phyloP scores from a whole-genome alignment of 306 rosid species.

The Sesbania bispinosa region DNA sequence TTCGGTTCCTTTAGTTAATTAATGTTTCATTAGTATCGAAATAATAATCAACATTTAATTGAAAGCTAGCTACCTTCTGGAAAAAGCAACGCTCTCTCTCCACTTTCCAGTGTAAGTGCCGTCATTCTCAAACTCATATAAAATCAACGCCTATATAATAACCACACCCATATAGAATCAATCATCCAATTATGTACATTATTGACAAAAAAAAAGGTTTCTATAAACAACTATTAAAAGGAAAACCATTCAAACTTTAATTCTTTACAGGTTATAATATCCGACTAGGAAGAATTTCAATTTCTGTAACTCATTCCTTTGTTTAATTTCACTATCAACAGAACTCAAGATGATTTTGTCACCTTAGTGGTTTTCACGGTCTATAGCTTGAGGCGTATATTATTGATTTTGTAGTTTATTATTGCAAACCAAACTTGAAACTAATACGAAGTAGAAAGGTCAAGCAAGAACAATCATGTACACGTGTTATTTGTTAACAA shows the following conservation, averaged over 20 bases:
- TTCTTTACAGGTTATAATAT: not conserved
- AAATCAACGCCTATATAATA: no score
- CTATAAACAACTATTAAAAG: constrained; percentile 3
- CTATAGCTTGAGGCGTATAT: not conserved
- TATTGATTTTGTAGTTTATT: not conserved
- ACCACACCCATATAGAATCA: constrained; percentile 6
- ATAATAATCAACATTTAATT: not conserved
- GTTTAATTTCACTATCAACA: not conserved
- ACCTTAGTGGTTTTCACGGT: no score
- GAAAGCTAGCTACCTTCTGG: not conserved
- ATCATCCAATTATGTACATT: not conserved
- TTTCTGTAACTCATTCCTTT: not conserved
- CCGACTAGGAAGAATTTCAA: not conserved
- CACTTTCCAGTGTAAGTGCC: constrained; percentile 17
- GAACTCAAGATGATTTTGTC: not conserved
- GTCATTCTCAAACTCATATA: constrained; percentile 18
- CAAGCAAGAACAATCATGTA: not conserved
- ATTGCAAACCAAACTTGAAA: not conserved
- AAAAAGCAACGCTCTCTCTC: constrained; percentile 20
- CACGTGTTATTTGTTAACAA: no score
- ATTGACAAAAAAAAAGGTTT: not conserved
- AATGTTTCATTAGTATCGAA: not conserved
- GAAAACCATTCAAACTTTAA: not conserved
- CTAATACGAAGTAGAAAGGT: not conserved
- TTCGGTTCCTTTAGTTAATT: constrained; percentile 1